Conservation (phyloP, 139 green algal species). For the Klebsormidium nitens region DNA sequence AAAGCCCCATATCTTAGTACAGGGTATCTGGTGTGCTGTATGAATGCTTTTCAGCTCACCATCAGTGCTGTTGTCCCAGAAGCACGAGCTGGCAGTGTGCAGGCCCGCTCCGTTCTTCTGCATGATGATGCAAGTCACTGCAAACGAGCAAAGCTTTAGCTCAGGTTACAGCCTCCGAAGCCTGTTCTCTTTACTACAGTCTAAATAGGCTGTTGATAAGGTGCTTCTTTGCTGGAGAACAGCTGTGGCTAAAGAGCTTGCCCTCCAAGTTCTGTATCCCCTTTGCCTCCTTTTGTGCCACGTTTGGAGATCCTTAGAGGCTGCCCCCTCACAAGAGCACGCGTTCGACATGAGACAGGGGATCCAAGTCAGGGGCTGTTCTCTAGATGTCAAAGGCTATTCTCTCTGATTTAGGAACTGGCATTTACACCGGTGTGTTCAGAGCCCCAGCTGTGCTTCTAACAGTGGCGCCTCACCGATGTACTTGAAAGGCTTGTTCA, state of each 20-base stretch:
- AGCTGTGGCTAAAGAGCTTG: too few species aligned
- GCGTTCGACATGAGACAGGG: too few species aligned
- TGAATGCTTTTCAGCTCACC: constrained; percentile 28
- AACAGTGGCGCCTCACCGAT: too few species aligned
- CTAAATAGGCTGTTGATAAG: neutral
- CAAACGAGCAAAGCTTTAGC: neutral
- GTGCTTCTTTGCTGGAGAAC: neutral
- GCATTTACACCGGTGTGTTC: constrained; percentile 22
- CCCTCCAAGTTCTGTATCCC: too few species aligned
- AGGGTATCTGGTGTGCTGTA: too few species aligned
- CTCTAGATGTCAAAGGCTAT: neutral
- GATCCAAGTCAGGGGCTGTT: too few species aligned
- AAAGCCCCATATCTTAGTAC: too few species aligned
- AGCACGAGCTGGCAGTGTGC: constrained; percentile 64
- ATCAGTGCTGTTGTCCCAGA: constrained; percentile 81
- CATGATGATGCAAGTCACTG: constrained; percentile 38
- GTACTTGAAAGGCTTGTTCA: constrained; percentile 81
- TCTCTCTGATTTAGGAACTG: neutral
- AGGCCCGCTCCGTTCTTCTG: constrained; percentile 76
- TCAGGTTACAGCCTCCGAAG: constrained; percentile 39
- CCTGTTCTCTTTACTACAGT: neutral
- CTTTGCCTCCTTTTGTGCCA: neutral
- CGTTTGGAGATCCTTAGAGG: neutral
- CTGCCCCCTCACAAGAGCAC: neutral
- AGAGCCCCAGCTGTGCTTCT: too few species aligned